These are phyloP conservation scores for Thermothielavioides terrestris DNA, from an alignment of 495 filamentous ascomycete species.

Conservation along the genomic window DNA sequence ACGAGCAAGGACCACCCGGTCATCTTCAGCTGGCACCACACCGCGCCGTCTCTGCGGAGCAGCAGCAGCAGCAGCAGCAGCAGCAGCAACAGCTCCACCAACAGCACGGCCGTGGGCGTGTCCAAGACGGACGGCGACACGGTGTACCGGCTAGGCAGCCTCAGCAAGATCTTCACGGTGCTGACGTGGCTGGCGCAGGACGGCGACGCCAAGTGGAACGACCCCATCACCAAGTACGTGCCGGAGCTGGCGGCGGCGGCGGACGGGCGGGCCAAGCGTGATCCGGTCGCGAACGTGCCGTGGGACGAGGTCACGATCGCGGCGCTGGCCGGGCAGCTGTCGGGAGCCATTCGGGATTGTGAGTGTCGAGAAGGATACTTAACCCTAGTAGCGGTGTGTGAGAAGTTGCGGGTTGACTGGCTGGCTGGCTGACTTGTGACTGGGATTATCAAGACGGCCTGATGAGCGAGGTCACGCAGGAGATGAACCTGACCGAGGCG, in stretches of 20 bases:
- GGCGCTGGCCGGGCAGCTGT: conserved; percentile 44
- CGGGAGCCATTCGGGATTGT: conserved; percentile 44
- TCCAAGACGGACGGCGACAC: conserved; percentile 34
- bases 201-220: conserved; percentile 35
- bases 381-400: not conserved
- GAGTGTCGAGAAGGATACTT: conserved; percentile 8
- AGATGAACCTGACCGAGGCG: conserved; percentile 25
- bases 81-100: too few relatives aligned
- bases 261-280: conserved; percentile 19
- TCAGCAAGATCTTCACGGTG: conserved; percentile 43
- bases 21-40: conserved; percentile 41
- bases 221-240: conserved; percentile 44
- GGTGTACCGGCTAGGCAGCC: conserved; percentile 44
- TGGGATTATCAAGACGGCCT: conserved; percentile 25
- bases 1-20: conserved; percentile 29
- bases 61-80: too few relatives aligned
- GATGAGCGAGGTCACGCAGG: conserved; percentile 35
- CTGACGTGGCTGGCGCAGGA: conserved; percentile 39
- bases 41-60: conserved; percentile 35
- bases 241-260: conserved; percentile 42
- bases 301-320: conserved; percentile 51
- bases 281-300: conserved; percentile 35
- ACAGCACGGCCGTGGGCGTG: conserved; percentile 30
- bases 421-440: too few relatives aligned
- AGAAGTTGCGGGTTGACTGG: not conserved